These are phyloP conservation scores for sweet orange (Citrus sinensis) DNA, from an alignment of 345 rosid genomes.

Conservation along the genomic window DNA sequence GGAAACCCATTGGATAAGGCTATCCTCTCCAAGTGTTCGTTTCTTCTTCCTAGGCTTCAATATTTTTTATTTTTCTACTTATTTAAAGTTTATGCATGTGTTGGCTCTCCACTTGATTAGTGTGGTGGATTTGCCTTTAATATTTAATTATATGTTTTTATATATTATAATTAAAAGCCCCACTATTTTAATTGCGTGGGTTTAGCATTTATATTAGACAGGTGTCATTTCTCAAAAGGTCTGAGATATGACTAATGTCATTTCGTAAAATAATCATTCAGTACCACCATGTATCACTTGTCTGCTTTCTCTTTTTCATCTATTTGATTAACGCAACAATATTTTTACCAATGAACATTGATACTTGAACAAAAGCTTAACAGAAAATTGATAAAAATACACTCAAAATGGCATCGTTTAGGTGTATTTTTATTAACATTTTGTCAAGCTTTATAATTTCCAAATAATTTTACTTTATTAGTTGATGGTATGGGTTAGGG, in stretches of 20 bases:
- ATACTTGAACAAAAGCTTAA: no score
- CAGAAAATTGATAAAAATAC: no score
- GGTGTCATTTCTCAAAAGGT: background rate
- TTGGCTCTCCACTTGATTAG: slow-evolving; percentile 51
- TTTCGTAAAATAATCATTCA: background rate
- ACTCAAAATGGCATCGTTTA: no score
- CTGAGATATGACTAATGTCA: background rate
- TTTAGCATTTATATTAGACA: slow-evolving; percentile 24
- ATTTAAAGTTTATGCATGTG: slow-evolving; percentile 23
- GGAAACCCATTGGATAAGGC: slow-evolving; percentile 41
- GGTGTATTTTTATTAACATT: no score
- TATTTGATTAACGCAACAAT: no score
- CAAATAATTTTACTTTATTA: no score
- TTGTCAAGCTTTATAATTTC: no score
- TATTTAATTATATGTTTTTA: background rate
- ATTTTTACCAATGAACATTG: no score
- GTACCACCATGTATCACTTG: background rate
- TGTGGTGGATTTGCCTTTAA: slow-evolving; percentile 30
- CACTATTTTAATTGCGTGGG: slow-evolving; percentile 25
- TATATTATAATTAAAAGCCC: slow-evolving; percentile 6
- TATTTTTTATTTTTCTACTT: background rate
- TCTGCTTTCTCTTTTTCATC: no score
- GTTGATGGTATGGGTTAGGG: no score
- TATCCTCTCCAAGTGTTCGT: slow-evolving; percentile 8
- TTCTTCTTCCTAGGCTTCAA: background rate